Evolutionary conservation across 192 early-diverging fungal species (phyloP), one percentile per base, ranked within the genome.

Genomic region (Rhizophagus prolifer): DNA sequence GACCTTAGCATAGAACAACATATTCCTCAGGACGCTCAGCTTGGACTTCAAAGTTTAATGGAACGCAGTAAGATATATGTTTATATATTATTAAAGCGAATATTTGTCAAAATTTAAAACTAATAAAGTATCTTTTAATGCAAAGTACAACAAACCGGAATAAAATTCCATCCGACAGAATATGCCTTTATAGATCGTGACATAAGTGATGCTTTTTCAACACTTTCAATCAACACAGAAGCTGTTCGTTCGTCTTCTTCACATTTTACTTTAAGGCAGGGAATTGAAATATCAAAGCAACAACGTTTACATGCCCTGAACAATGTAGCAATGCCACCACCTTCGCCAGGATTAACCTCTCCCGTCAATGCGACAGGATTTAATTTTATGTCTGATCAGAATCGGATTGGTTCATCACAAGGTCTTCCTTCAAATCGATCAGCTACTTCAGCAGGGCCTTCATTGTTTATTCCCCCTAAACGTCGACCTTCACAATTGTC

Each of bases 141-240:
- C 36, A 46, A 38, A 75, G 74, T 76, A 58, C 23, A 44, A 36
- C n/a, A 36, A 38, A 66, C 30, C 16, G 75, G 44, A 25, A 76
- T 68, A 4, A 66, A 68, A 59, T 76, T 76, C 9, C 65, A 68
- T 76, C 75, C 75, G 16, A 30, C 36, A 23, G 75, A 76, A 76
- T 76, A 76, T 64, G 64, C 75, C 25, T 76, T 61, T n/a, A 69
- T 68, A 13, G 47, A 76, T 36, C 64, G 44, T 26, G 50, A 76
- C 36, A 38, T 76, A 21, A 68, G 66, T 38, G 75, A 76, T 46
- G 31, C 72, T 19, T 74, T 74, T 46, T 63, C 60, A 25, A 62
- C 60, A 26, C 21, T 74, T 9, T 44, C 38, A 46, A 23, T 30
- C 14, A 16, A 34, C 14, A 13, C 38, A 10, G 14, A 34, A 8